Evolutionary conservation across 805 yeast species (phyloP).

Genomic region (Myxozyma neotropica): DNA sequence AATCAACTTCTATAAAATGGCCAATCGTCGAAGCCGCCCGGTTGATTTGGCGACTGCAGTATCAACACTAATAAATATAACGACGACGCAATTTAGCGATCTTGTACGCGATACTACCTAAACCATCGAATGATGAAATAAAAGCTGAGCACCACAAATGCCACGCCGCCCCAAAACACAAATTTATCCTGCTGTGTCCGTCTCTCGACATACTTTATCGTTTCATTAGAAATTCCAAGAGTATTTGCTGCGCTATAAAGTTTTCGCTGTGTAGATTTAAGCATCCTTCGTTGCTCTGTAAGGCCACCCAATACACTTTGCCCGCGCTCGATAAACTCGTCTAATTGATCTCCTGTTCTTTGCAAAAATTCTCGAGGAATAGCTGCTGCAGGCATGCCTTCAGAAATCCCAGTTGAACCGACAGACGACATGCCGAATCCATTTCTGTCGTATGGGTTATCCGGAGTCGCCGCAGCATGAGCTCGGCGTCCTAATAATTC

Average conservation of each 20-base stretch:
- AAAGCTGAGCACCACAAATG: constrained; percentile 63
- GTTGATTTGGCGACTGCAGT: no score
- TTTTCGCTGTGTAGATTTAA: constrained; percentile 61
- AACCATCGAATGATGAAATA: constrained; percentile 68
- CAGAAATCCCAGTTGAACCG: constrained; percentile 3
- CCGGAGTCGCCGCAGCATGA: constrained; percentile 35
- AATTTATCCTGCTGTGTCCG: constrained; percentile 85
- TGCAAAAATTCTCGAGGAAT: constrained; percentile 58
- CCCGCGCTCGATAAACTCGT: constrained; percentile 89
- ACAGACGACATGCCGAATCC: neutral
- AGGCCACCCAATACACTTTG: constrained; percentile 80
- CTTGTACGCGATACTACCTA: no score
- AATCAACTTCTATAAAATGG: no score
- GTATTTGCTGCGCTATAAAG: constrained; percentile 73
- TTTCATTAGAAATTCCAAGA: constrained; percentile 82
- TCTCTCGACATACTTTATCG: constrained; percentile 76
- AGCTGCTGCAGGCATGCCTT: constrained; percentile 24
- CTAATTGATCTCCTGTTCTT: constrained; percentile 79
- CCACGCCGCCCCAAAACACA: constrained; percentile 76
- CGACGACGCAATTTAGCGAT: no score
- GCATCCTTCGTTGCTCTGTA: constrained; percentile 76
- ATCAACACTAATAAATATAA: no score
- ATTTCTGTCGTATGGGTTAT: constrained; percentile 41
- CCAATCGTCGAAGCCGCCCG: no score
- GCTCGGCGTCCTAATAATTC: constrained; percentile 56